Conservation (phyloP, 2,329 filamentous ascomycete genomes). For the Ascochyta clinopodiicola region DNA sequence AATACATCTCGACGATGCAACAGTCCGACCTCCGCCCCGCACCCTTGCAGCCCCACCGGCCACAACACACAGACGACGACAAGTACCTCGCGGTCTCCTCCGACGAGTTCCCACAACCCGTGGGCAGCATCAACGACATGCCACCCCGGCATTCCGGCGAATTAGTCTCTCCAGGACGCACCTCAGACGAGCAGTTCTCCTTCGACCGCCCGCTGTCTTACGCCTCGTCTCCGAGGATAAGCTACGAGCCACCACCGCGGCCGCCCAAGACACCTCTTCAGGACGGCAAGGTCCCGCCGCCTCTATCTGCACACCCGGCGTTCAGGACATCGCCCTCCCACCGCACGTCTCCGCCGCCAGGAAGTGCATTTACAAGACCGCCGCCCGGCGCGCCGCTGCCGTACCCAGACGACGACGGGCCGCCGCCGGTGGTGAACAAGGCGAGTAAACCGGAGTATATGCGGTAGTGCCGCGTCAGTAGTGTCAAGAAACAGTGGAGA, state of each 20-base stretch:
- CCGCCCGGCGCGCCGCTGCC: conserved; percentile 61
- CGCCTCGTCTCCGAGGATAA: conserved; percentile 36
- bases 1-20: conserved; percentile 36
- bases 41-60: conserved; percentile 37
- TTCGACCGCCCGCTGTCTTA: conserved; percentile 28
- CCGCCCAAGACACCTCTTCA: conserved; percentile 52
- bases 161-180: conserved; percentile 63
- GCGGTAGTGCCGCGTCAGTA: conserved; percentile 16
- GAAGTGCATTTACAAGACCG: conserved; percentile 35
- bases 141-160: conserved; percentile 61
- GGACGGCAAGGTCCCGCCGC: conserved; percentile 25
- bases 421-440: conserved; percentile 85
- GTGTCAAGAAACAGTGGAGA: not conserved
- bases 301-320: conserved; percentile 16
- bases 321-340: conserved; percentile 3
- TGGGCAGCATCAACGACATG: conserved; percentile 38
- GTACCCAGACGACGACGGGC: conserved; percentile 81
- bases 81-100: conserved; percentile 64
- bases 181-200: conserved; percentile 41
- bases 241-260: conserved; percentile 46
- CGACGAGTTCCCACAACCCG: conserved; percentile 62
- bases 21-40: conserved; percentile 45
- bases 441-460: conserved; percentile 77
- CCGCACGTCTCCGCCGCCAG: conserved; percentile 36
- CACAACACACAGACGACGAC: conserved; percentile 50